A percentile compares a stretch with the other conserved stretches of the same genome.
phyloP scores from a whole-genome alignment of 257 asterid species.

The Paraleonurus japonicus region DNA sequence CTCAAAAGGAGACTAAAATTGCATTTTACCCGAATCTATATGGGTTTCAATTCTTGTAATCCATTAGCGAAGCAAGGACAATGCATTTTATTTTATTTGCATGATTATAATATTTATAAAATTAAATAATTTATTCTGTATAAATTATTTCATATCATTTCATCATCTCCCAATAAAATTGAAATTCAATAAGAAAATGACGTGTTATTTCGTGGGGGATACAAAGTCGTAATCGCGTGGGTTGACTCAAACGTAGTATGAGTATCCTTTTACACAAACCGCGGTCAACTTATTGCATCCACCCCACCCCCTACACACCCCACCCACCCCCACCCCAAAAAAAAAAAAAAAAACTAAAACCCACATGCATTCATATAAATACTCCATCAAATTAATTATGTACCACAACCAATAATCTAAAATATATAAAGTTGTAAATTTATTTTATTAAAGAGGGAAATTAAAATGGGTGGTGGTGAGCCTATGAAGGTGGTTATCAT shows the following conservation, averaged over 20 bases:
- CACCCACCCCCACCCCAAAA: too few species aligned
- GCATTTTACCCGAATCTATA: too few species aligned
- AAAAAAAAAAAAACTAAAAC: too few species aligned
- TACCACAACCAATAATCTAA: not conserved
- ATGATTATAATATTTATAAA: too few species aligned
- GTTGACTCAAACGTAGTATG: not conserved
- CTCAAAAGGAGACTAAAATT: too few species aligned
- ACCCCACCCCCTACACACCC: too few species aligned
- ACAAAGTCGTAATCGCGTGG: not conserved
- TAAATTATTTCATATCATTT: too few species aligned
- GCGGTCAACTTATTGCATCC: conserved; percentile 60
- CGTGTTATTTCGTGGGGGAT: not conserved
- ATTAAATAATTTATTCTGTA: too few species aligned
- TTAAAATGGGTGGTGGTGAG: not conserved
- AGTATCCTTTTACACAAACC: not conserved
- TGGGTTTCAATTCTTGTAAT: too few species aligned
- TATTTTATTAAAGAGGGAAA: not conserved
- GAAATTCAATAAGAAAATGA: not conserved
- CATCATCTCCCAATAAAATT: not conserved
- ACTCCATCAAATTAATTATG: not conserved
- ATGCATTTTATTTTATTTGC: too few species aligned
- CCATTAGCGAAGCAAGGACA: too few species aligned
- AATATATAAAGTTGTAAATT: too few species aligned
- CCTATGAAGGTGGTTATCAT: conserved; percentile 59
- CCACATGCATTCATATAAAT: conserved; percentile 22